Percentiles rank a stretch among this genome's conserved stretches.
Conservation (phyloP, 495 filamentous ascomycete genomes). For the Trichocladium antarcticum region DNA sequence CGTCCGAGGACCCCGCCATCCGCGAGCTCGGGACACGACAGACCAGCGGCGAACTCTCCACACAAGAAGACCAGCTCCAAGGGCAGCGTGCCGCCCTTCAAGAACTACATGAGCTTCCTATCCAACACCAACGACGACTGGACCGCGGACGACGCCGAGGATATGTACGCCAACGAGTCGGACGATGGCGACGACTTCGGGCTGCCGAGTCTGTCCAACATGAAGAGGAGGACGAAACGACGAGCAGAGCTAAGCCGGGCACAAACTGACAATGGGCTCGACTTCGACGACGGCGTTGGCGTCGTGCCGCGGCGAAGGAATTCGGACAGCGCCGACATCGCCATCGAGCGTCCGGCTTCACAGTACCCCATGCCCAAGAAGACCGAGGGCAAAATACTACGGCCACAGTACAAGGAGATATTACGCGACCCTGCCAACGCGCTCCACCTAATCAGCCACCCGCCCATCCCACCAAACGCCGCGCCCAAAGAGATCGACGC, state of each 20-base stretch:
- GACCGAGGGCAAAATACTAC: constrained; percentile 83
- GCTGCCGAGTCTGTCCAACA: constrained; percentile 77
- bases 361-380: constrained; percentile 80
- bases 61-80: constrained; percentile 42
- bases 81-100: constrained; percentile 49
- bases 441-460: constrained; percentile 85
- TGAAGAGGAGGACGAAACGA: constrained; percentile 58
- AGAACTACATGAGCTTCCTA: constrained; percentile 65
- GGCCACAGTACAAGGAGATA: constrained; percentile 96
- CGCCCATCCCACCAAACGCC: constrained; percentile 61
- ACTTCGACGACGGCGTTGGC: constrained; percentile 8
- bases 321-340: constrained; percentile 81
- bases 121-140: constrained; percentile 67
- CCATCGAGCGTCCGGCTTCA: constrained; percentile 76
- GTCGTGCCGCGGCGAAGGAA: constrained; percentile 27
- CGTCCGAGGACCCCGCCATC: constrained; percentile 42
- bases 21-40: constrained; percentile 25
- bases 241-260: constrained; percentile 33
- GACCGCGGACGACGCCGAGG: constrained; percentile 55
- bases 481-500: constrained; percentile 74
- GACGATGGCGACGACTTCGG: constrained; percentile 91
- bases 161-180: constrained; percentile 59
- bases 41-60: constrained; percentile 40
- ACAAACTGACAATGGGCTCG: constrained; percentile 8
- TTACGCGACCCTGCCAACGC: constrained; percentile 91